Percentiles rank a stretch among this genome's conserved stretches.
phyloP scores from a whole-genome alignment of 345 rosid species.

The Corchorus capsularis region DNA sequence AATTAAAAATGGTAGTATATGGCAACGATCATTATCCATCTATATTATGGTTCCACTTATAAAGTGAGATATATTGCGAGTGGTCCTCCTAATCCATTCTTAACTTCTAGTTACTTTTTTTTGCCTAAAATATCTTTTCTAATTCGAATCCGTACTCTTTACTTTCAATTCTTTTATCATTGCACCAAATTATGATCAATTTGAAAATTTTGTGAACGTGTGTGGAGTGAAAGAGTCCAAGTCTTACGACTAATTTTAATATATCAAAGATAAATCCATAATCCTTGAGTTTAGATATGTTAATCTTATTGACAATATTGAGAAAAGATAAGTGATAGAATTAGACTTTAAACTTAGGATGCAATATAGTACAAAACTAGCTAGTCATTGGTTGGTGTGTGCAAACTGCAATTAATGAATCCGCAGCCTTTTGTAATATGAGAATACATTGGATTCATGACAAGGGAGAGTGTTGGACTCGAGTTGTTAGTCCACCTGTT shows the following conservation, averaged over 20 bases:
- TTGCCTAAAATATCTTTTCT: not conserved
- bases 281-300: too few species aligned
- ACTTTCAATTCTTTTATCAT: not conserved
- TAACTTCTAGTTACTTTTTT: not conserved
- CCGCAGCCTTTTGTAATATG: conserved; percentile 21
- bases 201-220: not conserved
- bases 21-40: not conserved
- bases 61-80: not conserved
- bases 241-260: not conserved
- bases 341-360: not conserved
- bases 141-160: conserved; percentile 3
- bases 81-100: conserved; percentile 13
- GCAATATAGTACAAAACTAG: not conserved
- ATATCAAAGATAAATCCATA: too few species aligned
- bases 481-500: too few species aligned
- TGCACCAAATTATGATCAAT: not conserved
- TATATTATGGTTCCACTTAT: not conserved
- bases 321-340: too few species aligned
- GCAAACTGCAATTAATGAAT: conserved; percentile 14
- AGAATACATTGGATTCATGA: conserved; percentile 15
- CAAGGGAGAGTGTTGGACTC: not conserved
- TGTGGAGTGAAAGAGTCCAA: not conserved
- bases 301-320: too few species aligned
- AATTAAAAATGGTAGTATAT: not conserved
- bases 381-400: not conserved